These are phyloP conservation scores for Dicorynia guianensis DNA, from an alignment of 306 rosid species.

Conservation along the genomic window DNA sequence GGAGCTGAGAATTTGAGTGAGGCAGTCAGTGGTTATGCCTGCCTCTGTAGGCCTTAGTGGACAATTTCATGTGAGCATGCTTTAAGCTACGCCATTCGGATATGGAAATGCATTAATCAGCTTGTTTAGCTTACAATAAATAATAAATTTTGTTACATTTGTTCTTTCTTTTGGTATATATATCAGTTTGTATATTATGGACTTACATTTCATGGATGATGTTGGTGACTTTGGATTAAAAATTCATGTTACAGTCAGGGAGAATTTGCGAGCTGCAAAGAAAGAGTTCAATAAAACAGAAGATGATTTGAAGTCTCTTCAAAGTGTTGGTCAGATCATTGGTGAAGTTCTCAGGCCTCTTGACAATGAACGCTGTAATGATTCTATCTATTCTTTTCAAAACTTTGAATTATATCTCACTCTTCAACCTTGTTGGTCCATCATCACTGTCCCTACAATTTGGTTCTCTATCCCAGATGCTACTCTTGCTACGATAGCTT, in stretches of 20 bases:
- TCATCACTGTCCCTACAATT: constrained; percentile 2
- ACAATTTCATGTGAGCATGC: constrained; percentile 20
- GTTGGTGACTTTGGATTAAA: constrained; percentile 28
- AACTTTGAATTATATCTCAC: constrained; percentile 5
- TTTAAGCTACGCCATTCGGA: background rate
- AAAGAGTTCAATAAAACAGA: constrained; percentile 94
- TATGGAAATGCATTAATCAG: background rate
- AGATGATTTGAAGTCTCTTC: constrained; percentile 97
- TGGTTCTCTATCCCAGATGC: background rate
- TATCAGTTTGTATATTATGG: background rate
- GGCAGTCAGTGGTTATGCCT: constrained; percentile 12
- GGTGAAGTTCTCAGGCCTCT: constrained; percentile 99
- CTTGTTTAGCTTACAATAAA: background rate
- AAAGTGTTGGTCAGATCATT: constrained; percentile 91
- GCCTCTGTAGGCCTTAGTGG: background rate
- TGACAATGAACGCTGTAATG: constrained; percentile 87
- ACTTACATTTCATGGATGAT: constrained; percentile 25
- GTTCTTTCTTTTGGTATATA: background rate
- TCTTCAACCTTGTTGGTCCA: constrained; percentile 14
- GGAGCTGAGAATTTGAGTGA: background rate
- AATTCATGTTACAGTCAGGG: constrained; percentile 70
- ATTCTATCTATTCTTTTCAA: constrained; percentile 27
- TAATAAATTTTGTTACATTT: constrained; percentile 10
- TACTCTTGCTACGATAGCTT: background rate
- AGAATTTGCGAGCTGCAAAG: constrained; percentile 75